Evolutionary conservation across 495 filamentous ascomycete genomes (phyloP), one percentile per base, ranked within the genome.

Genomic region (Astrothelium macrocarpum): DNA sequence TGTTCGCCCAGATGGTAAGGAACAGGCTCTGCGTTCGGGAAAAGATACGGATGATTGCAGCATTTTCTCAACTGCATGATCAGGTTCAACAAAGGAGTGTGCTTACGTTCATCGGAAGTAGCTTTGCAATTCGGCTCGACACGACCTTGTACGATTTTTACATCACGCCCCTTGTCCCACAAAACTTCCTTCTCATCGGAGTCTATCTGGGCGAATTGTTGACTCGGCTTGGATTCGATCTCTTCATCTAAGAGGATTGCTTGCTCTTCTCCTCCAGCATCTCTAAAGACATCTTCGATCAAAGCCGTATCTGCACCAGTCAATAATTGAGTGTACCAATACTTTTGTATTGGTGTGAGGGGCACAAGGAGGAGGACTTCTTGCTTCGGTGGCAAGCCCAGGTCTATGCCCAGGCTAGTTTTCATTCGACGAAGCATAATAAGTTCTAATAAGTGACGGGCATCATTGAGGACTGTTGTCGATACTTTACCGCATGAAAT

Each of bases 341-440:
- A 81, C 4, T 78, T 69, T 66, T 89, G 85, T 75, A 86, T 79
- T 0, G 83, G 81, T 0, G 82, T 81, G 1, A 88, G 72, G 0
- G 85, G 85, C 0, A 86, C 80, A 34, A 81, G 85, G 7, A 89
- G 71, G 10, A 82, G 71, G 0, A 85, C 75, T 60, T 87, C 85
- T 28, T 77, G 80, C 65, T 87, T 88, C 7, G 75, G 74, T 1
- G 84, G 86, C 12, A 89, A 75, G 31, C 79, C 77, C 12, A 88
- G 72, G 26, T 84, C 78, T 0, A 87, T 79, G 1, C 78, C 81
- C 0, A 79, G 77, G 29, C 81, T 83, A n/a, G 79, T 76, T 69
- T 88, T 89, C 75, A 83, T 81, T 2, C 86, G 71, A 7, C 86
- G 76, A 0, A 89, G 74, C 85, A 88, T 88, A 11, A 87, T 76